Conservation (phyloP, 441 rosid species). For the Gossypium laxum region DNA sequence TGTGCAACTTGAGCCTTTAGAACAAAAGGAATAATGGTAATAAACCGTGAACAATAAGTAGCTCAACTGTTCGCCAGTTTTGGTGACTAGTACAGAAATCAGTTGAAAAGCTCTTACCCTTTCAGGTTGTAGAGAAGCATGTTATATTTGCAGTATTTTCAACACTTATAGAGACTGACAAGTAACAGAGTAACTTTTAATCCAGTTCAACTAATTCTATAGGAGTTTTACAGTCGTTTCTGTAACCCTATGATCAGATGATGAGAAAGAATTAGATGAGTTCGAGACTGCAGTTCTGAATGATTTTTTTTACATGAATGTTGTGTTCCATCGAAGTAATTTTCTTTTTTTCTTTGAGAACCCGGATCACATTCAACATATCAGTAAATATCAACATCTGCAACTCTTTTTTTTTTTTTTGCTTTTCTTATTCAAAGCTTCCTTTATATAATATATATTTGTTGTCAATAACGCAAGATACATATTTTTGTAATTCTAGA, state of each 20-base stretch:
- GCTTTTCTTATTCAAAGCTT: no score
- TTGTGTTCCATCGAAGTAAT: not conserved
- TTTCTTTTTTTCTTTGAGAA: not conserved
- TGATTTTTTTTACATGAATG: not conserved
- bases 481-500: not conserved
- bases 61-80: not conserved
- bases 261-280: not conserved
- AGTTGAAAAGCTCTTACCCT: not conserved
- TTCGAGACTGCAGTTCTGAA: not conserved
- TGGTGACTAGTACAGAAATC: not conserved
- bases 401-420: no score
- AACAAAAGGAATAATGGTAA: not conserved
- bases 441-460: no score
- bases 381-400: no score
- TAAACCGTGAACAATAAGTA: not conserved
- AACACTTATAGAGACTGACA: not conserved
- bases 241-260: not conserved
- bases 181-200: not conserved
- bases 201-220: not conserved
- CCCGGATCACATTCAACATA: no score
- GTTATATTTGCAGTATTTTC: conserved; percentile 1
- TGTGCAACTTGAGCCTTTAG: conserved; percentile 31
- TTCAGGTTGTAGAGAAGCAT: conserved; percentile 13
- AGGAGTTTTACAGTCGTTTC: not conserved
- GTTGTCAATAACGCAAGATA: not conserved